A percentile compares a stretch with the other conserved stretches of the same genome.
phyloP scores from a whole-genome alignment of 352 stramenopile genomes.

The Blastocystis sp. region DNA sequence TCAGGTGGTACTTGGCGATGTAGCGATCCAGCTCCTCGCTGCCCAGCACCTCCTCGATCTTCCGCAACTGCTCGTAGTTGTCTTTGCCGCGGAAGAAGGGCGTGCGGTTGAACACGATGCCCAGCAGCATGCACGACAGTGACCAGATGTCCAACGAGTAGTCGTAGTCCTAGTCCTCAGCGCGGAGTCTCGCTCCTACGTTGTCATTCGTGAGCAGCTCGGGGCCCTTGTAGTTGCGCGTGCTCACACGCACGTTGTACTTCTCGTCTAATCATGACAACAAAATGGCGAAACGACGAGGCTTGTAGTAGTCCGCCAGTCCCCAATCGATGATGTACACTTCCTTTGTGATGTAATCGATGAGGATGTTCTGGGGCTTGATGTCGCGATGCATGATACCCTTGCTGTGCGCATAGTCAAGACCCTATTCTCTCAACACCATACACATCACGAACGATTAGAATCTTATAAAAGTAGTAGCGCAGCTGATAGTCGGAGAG shows the following conservation, averaged over 20 bases:
- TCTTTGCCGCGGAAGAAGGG: slow-evolving; percentile 99
- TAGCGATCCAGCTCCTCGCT: slow-evolving; percentile 98
- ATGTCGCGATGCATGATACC: slow-evolving; percentile 99
- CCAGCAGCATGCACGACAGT: slow-evolving; percentile 96
- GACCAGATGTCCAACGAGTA: slow-evolving; percentile 99
- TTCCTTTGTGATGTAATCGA: slow-evolving; percentile 96
- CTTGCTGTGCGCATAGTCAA: slow-evolving; percentile 98
- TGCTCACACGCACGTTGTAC: slow-evolving; percentile 98
- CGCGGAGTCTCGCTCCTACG: neutral
- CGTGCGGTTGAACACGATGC: slow-evolving; percentile 91
- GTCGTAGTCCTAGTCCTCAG: slow-evolving; percentile 96
- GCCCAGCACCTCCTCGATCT: slow-evolving; percentile 95
- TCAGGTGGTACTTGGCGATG: slow-evolving; percentile 96
- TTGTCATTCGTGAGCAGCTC: slow-evolving; percentile 92
- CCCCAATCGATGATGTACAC: slow-evolving; percentile 98
- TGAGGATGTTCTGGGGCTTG: slow-evolving; percentile 99
- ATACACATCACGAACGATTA: slow-evolving; percentile 10
- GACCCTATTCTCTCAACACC: slow-evolving; percentile 80
- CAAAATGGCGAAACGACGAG: slow-evolving; percentile 73
- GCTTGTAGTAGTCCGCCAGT: slow-evolving; percentile 98
- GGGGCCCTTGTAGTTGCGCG: slow-evolving; percentile 97
- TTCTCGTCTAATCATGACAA: slow-evolving; percentile 40
- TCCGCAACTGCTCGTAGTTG: slow-evolving; percentile 99
- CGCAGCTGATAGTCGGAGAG: slow-evolving; percentile 96
- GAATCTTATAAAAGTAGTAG: slow-evolving; percentile 96